Conservation (phyloP, 1,284 basidiomycete genomes). For the Pseudozyma hubeiensis region DNA sequence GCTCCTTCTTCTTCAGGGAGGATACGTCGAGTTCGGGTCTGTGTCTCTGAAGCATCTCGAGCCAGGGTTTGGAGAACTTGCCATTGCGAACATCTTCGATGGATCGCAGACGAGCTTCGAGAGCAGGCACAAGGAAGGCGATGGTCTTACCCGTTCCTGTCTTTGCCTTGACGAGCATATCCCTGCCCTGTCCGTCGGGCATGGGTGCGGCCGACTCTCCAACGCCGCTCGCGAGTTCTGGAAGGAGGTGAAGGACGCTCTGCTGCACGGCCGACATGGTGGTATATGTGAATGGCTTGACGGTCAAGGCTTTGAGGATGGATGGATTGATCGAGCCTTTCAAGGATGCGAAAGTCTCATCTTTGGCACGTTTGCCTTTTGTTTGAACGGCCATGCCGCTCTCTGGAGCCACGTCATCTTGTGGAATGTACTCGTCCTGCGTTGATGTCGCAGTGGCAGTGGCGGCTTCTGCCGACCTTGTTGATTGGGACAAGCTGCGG, state of each 20-base stretch:
- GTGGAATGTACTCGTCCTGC: not conserved
- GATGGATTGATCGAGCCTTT: slow-evolving; percentile 41
- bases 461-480: slow-evolving; percentile 17
- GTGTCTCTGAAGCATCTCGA: slow-evolving; percentile 59
- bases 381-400: not conserved
- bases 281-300: slow-evolving; percentile 78
- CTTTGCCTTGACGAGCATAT: slow-evolving; percentile 68
- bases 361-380: slow-evolving; percentile 25
- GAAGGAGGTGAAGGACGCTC: slow-evolving; percentile 76
- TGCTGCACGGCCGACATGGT: slow-evolving; percentile 88
- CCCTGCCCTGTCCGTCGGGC: slow-evolving; percentile 63
- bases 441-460: slow-evolving; percentile 16
- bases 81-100: slow-evolving; percentile 54
- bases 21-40: slow-evolving; percentile 53
- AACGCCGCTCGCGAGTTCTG: slow-evolving; percentile 69
- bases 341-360: slow-evolving; percentile 54
- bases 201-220: slow-evolving; percentile 27
- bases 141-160: slow-evolving; percentile 69
- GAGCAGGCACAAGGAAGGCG: slow-evolving; percentile 67
- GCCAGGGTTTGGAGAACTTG: slow-evolving; percentile 41
- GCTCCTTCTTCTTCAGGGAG: slow-evolving; percentile 50
- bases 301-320: slow-evolving; percentile 64
- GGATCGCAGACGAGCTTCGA: slow-evolving; percentile 65
- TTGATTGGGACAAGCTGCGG: slow-evolving; percentile 24
- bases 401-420: not conserved